phyloP scores from a whole-genome alignment of 1,284 basidiomycete species.

The Sporisorium scitamineum region DNA sequence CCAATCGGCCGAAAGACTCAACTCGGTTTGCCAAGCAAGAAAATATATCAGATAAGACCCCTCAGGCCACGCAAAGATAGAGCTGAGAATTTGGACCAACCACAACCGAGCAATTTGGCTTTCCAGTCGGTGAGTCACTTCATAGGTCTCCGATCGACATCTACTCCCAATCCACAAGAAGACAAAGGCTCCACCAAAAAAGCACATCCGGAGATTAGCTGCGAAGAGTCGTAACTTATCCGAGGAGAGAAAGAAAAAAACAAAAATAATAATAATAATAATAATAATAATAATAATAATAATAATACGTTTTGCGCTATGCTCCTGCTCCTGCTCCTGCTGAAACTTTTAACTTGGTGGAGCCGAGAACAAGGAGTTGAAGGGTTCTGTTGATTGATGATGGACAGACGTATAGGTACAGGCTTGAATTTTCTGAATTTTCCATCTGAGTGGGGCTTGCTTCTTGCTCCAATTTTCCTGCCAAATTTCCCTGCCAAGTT shows the following conservation, averaged over 20 bases:
- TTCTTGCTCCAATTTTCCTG: too few relatives aligned
- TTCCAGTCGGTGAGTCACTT: slow-evolving; percentile 8
- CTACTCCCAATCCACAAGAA: not conserved
- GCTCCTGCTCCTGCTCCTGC: not conserved
- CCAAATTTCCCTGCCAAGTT: too few relatives aligned
- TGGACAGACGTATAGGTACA: too few relatives aligned
- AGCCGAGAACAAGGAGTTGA: slow-evolving; percentile 9
- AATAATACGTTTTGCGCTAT: not conserved
- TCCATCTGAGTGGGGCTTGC: too few relatives aligned
- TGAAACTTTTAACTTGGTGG: not conserved
- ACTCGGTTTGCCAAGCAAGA: not conserved
- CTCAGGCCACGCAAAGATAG: not conserved
- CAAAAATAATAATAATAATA: too few relatives aligned
- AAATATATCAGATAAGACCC: slow-evolving; percentile 37
- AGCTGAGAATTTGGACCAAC: slow-evolving; percentile 22
- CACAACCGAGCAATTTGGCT: slow-evolving; percentile 26
- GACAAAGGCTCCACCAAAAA: not conserved
- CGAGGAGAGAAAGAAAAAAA: not conserved
- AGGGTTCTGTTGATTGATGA: too few relatives aligned
- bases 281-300: too few relatives aligned
- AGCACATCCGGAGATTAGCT: slow-evolving; percentile 5
- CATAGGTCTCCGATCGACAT: not conserved
- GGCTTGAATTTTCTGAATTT: too few relatives aligned
- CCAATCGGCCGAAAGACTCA: slow-evolving; percentile 21
- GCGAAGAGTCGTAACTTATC: not conserved